These are phyloP conservation scores for Styphnolobium japonicum DNA, from an alignment of 306 rosid genomes.

Conservation along the genomic window DNA sequence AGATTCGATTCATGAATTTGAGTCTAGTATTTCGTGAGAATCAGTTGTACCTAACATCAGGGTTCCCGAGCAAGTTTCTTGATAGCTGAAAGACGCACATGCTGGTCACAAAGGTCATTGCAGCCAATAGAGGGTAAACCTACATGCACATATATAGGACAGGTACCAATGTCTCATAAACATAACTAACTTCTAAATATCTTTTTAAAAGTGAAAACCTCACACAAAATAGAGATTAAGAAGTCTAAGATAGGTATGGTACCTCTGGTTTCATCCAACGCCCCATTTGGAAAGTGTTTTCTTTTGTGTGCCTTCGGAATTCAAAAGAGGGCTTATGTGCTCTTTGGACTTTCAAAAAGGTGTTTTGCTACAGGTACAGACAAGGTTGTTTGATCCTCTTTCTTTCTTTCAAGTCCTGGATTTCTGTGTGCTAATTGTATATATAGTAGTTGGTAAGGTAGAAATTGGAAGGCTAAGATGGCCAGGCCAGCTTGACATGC, in stretches of 20 bases:
- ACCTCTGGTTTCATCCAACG: conserved; percentile 98
- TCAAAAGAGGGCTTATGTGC: background rate
- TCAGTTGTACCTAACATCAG: conserved; percentile 69
- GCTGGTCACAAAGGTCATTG: conserved; percentile 78
- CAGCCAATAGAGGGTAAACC: conserved; percentile 85
- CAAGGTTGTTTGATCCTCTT: background rate
- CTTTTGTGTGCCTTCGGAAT: background rate
- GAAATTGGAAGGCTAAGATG: background rate
- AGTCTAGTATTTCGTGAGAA: background rate
- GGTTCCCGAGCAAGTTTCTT: conserved; percentile 62
- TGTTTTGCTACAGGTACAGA: background rate
- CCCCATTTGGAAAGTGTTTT: conserved; percentile 47
- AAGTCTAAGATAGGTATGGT: background rate
- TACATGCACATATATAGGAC: background rate
- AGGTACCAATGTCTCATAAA: background rate
- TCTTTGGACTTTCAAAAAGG: background rate
- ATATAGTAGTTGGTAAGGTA: conserved; percentile 14
- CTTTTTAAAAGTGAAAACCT: background rate
- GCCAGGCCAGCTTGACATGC: background rate
- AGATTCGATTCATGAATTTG: background rate
- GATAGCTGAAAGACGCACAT: conserved; percentile 64
- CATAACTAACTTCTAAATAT: background rate
- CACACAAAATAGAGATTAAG: background rate
- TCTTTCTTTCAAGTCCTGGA: background rate
- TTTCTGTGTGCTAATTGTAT: conserved; percentile 30